A percentile compares a stretch with the other conserved stretches of the same genome.
Evolutionary conservation across 805 yeast genomes (phyloP).

Genomic region (Candida germanica): DNA sequence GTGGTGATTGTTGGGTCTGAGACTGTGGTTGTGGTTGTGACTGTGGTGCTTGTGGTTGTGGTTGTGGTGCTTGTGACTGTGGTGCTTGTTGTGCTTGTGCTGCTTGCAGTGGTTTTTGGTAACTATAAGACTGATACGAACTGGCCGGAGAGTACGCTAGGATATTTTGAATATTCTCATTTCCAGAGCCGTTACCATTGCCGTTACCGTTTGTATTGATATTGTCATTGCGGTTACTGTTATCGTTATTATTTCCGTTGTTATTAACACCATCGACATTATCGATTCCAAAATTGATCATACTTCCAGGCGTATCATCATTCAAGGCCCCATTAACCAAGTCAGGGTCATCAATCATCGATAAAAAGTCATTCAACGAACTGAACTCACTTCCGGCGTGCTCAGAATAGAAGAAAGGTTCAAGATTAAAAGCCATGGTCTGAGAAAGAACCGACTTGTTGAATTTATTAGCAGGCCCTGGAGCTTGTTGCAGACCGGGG

Average conservation of each 20-base stretch:
- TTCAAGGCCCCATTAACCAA: conserved; percentile 47
- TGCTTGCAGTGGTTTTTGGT: conserved; percentile 8
- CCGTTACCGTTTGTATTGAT: conserved; percentile 10
- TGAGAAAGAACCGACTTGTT: conserved; percentile 34
- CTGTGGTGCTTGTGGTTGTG: conserved; percentile 8
- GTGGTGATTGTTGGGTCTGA: not conserved
- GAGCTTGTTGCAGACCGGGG: conserved; percentile 1
- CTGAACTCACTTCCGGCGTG: conserved; percentile 92
- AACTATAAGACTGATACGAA: conserved; percentile 2
- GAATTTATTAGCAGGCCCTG: conserved; percentile 8
- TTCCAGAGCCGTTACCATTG: conserved; percentile 1
- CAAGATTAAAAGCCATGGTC: conserved; percentile 49
- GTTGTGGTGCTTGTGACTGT: conserved; percentile 13
- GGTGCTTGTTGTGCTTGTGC: conserved; percentile 11
- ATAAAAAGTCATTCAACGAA: conserved; percentile 81
- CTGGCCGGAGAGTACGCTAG: conserved; percentile 28
- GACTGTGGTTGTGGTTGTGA: conserved; percentile 4
- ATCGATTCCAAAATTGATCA: conserved; percentile 22
- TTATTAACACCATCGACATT: conserved; percentile 3
- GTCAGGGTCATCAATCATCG: conserved; percentile 86
- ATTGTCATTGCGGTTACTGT: conserved; percentile 1
- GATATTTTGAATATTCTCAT: conserved; percentile 15
- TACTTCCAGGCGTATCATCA: conserved; percentile 18
- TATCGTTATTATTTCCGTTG: conserved; percentile 10
- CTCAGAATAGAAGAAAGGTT: conserved; percentile 82